Base-by-base conservation (phyloP, 306 rosid species). In the Cyclanthera cordifolia region DNA sequence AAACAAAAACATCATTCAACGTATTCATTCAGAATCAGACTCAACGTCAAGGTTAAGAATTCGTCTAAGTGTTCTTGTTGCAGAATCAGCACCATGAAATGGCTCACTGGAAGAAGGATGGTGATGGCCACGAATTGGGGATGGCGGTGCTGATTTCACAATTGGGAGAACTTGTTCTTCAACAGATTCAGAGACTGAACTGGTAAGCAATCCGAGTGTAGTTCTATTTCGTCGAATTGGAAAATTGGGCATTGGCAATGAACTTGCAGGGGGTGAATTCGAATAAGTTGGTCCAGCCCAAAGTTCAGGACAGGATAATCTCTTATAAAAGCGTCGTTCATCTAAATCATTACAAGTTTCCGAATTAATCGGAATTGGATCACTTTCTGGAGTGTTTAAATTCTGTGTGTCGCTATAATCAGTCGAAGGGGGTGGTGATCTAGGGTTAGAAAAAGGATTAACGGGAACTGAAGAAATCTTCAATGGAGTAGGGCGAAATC, bases 221-320 rank as follows among this genome's bases (percentile, higher is more conserved):
- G 89, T 79, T 80, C 94, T 88, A 76, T 80, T 91, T 4, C 89
- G 87, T 8, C 72, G 46, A 19, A 87, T 71, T 3, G 96, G 84
- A 77, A 91, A 91, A 34, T 76, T 91, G 20, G 97, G 97, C 21
- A 91, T 91, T 2, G 97, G 97, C 77, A 91, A 70, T 0, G 97
- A 91, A 65, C 90, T 91, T 0, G 97, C 96, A 12, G 97, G 96
- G 41, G 97, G 97, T 0, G 97, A 91, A 79, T 91, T 91, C 3
- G 96, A 91, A 80, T 91, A 91, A 20, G 97, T 82, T 20, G 97
- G 96, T 46, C 97, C 96, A 61, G 97, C 97, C 97, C 97, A 91
- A 14, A 83, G 89, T 79, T 88, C 97, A 32, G 95, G 47, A 59
- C 67, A 45, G 32, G 32, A 28, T 28, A 4, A 28, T 28, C 3